A percentile compares a stretch with the other conserved stretches of the same genome.
Conservation (phyloP, 1,284 basidiomycete species). For the Ganoderma sinense region DNA sequence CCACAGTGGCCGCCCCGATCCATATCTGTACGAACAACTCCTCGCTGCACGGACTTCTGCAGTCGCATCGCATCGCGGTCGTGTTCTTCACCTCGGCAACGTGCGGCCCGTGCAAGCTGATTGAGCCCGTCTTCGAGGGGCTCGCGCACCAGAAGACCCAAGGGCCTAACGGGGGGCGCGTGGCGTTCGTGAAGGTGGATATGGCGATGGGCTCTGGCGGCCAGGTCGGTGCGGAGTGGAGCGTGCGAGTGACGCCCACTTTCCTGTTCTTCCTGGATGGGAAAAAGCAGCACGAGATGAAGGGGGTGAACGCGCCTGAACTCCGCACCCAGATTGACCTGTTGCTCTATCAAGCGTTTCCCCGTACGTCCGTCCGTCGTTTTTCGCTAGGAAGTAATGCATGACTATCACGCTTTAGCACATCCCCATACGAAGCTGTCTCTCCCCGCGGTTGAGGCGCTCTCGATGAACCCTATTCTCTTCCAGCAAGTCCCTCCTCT, state of each 20-base stretch:
- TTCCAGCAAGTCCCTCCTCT: constrained; percentile 76
- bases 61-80: constrained; percentile 58
- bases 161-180: constrained; percentile 42
- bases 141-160: constrained; percentile 52
- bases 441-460: constrained; percentile 65
- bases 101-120: constrained; percentile 68
- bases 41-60: constrained; percentile 58
- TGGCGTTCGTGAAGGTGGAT: constrained; percentile 86
- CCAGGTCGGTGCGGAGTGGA: constrained; percentile 67
- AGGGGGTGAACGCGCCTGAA: constrained; percentile 74
- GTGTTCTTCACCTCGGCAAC: constrained; percentile 73
- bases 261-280: constrained; percentile 87
- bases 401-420: constrained; percentile 48
- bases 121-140: constrained; percentile 69
- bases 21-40: constrained; percentile 64
- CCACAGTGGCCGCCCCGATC: constrained; percentile 68
- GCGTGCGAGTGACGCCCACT: constrained; percentile 84
- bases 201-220: constrained; percentile 71
- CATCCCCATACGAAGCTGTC: constrained; percentile 77
- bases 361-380: constrained; percentile 59
- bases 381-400: neutral
- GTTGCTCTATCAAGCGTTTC: constrained; percentile 77
- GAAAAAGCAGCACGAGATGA: constrained; percentile 78
- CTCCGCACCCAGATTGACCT: constrained; percentile 76
- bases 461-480: constrained; percentile 81